phyloP scores from a whole-genome alignment of 2,329 filamentous ascomycete genomes.

The Tolypocladium endophyticum region DNA sequence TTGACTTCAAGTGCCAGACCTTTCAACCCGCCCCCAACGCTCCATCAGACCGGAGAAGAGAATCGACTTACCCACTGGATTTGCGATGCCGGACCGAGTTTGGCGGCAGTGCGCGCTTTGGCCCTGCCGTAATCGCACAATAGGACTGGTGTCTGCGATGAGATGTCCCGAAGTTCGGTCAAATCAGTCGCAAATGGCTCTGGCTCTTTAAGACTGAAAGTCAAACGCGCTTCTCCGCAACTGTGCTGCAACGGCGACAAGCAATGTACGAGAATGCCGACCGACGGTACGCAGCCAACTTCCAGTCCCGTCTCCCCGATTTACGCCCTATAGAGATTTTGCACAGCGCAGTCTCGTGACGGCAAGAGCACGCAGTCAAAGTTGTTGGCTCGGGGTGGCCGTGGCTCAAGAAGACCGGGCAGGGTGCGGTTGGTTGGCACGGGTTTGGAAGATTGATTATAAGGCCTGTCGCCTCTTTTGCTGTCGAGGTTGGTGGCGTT shows the following conservation, averaged over 20 bases:
- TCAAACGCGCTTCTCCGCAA: neutral
- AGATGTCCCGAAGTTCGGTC: neutral
- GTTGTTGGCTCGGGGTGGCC: neutral
- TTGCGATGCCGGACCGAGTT: neutral
- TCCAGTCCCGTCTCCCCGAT: neutral
- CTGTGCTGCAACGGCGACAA: neutral
- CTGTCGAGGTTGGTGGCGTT: neutral
- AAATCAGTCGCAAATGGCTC: neutral
- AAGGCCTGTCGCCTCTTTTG: neutral
- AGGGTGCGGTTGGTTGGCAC: neutral
- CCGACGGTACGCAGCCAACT: neutral
- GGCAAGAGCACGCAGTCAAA: neutral
- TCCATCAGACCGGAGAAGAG: neutral
- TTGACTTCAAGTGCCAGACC: neutral
- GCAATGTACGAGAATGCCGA: neutral
- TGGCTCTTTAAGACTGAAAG: neutral
- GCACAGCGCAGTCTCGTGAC: neutral
- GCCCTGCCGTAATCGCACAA: neutral
- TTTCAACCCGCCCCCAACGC: neutral
- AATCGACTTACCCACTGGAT: constrained; percentile 1
- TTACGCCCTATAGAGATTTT: neutral
- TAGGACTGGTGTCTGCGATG: neutral
- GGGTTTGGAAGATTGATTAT: neutral
- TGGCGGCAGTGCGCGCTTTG: neutral
- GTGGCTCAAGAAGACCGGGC: neutral